phyloP scores from a whole-genome alignment of 768 basidiomycete genomes.

The Calvatia gigantea region DNA sequence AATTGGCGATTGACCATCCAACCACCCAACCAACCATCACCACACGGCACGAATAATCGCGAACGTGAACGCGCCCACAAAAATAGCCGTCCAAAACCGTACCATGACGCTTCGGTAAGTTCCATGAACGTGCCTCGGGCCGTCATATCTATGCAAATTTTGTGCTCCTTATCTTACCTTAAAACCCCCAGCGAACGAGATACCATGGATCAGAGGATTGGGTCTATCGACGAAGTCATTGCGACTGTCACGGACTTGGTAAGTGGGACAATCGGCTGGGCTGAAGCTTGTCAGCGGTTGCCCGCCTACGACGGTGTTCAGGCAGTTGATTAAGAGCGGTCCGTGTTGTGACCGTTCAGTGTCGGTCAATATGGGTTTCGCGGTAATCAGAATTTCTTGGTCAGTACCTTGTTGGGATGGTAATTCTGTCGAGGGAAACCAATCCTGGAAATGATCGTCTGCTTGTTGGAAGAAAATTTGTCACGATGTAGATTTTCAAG shows the following conservation, averaged over 20 bases:
- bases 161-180: slow-evolving; percentile 7
- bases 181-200: slow-evolving; percentile 74
- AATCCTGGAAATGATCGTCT: too few relatives aligned
- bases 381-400: too few relatives aligned
- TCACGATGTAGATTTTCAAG: neutral
- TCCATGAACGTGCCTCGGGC: slow-evolving; percentile 11
- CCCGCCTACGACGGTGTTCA: slow-evolving; percentile 88
- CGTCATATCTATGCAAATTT: slow-evolving; percentile 6
- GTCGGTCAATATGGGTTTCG: neutral
- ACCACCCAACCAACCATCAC: neutral
- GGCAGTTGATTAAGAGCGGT: slow-evolving; percentile 55
- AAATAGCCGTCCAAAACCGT: slow-evolving; percentile 78
- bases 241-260: slow-evolving; percentile 75
- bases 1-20: neutral
- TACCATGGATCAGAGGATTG: slow-evolving; percentile 91
- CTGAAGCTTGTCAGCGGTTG: slow-evolving; percentile 64
- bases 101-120: slow-evolving; percentile 92
- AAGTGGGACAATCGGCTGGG: slow-evolving; percentile 73
- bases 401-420: too few relatives aligned
- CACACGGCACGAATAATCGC: neutral
- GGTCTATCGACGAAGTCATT: slow-evolving; percentile 85
- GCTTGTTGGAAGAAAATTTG: neutral
- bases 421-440: too few relatives aligned
- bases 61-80: slow-evolving; percentile 3
- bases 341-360: neutral